Evolutionary conservation across 1,139 yeast species (phyloP).

Genomic region (Scheffersomyces cryptocercus): DNA sequence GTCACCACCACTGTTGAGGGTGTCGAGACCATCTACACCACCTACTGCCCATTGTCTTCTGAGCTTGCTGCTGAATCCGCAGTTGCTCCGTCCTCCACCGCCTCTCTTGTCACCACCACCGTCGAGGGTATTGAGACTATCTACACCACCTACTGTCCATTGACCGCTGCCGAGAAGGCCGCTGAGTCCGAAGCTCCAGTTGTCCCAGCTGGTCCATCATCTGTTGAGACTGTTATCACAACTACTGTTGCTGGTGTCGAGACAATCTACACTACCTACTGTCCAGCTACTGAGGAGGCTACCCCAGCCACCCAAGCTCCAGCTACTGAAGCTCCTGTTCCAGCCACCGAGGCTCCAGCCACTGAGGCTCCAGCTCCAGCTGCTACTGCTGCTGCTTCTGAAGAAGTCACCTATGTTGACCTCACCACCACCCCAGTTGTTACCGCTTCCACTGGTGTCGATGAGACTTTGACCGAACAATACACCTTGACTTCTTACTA

Average conservation of each 20-base stretch:
- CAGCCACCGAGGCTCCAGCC: constrained; percentile 7
- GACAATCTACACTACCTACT: constrained; percentile 21
- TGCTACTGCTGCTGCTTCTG: constrained; percentile 15
- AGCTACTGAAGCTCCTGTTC: constrained; percentile 13
- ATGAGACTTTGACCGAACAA: constrained; percentile 35
- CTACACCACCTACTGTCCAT: constrained; percentile 53
- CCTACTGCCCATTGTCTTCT: constrained; percentile 15
- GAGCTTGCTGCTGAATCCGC: constrained; percentile 13
- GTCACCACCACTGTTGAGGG: constrained; percentile 19
- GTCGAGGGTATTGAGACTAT: constrained; percentile 42
- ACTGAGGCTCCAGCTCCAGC: constrained; percentile 7
- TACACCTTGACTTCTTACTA: constrained; percentile 30
- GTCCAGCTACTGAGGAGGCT: constrained; percentile 21
- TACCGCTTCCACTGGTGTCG: constrained; percentile 37
- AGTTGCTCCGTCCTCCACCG: constrained; percentile 19
- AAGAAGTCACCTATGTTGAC: constrained; percentile 18
- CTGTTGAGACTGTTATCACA: constrained; percentile 13
- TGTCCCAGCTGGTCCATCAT: constrained; percentile 12
- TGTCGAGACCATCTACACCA: constrained; percentile 18
- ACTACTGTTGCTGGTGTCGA: constrained; percentile 15
- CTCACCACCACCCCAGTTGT: constrained; percentile 34
- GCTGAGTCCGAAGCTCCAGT: constrained; percentile 14
- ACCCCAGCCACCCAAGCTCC: constrained; percentile 13
- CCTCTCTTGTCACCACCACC: constrained; percentile 40
- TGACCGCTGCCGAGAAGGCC: constrained; percentile 20